A percentile compares a stretch with the other conserved stretches of the same genome.
These are phyloP conservation scores for Cordyceps pruinosa DNA, from an alignment of 2,329 filamentous ascomycete species.

Conservation along the genomic window DNA sequence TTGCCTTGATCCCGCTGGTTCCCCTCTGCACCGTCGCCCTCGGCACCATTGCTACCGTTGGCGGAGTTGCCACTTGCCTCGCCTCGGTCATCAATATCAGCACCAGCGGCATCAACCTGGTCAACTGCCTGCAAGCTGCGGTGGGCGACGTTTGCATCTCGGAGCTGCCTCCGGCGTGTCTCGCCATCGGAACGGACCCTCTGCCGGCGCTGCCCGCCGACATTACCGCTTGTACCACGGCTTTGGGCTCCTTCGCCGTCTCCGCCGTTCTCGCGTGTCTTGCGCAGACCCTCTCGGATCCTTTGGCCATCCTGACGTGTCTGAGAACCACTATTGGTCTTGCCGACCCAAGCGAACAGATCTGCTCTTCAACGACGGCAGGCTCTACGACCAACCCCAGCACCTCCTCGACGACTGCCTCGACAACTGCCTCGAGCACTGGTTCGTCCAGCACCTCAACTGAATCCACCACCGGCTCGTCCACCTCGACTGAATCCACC, in stretches of 20 bases:
- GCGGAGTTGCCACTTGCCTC: slow-evolving; percentile 3
- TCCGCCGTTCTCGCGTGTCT: slow-evolving; percentile 8
- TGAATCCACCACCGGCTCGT: not conserved
- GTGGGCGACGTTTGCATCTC: slow-evolving; percentile 11
- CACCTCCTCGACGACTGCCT: not conserved
- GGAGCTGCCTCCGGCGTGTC: slow-evolving; percentile 9
- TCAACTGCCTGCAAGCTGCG: slow-evolving; percentile 11
- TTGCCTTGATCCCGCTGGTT: slow-evolving; percentile 12
- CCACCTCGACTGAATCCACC: not conserved
- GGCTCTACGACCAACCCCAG: not conserved
- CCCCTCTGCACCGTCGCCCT: slow-evolving; percentile 14
- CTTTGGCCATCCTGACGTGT: not conserved
- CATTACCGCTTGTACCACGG: slow-evolving; percentile 6
- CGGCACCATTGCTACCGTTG: slow-evolving; percentile 10
- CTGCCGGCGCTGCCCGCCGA: not conserved
- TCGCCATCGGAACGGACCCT: not conserved
- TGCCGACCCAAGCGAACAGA: not conserved
- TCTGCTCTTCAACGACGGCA: not conserved
- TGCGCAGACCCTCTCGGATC: not conserved
- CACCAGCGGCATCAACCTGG: slow-evolving; percentile 1
- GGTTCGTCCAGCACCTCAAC: not conserved
- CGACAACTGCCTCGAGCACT: not conserved
- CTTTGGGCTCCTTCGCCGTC: slow-evolving; percentile 12
- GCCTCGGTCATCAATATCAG: not conserved
- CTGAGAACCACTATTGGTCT: not conserved